Base-by-base conservation (phyloP, 2,329 filamentous ascomycete genomes). In the Pezizomycotina sp. region DNA sequence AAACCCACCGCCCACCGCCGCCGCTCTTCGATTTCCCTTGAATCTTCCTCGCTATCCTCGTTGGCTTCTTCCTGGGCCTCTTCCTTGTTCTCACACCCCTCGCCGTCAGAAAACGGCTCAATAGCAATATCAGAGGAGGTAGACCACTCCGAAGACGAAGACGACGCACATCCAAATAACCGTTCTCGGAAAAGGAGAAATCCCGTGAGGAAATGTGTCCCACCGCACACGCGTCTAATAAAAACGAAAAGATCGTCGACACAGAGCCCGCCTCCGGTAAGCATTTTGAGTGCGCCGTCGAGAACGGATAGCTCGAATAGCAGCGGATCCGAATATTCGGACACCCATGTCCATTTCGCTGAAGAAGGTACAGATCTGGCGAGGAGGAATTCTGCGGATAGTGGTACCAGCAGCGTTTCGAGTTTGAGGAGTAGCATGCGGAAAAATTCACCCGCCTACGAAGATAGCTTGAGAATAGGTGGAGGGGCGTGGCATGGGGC, bases 181-280 rank as follows among this genome's bases (percentile, higher is more conserved):
- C 41, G 41, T 12, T 39, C 41, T n/a, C 34, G 41, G n/a, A n/a
- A n/a, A 24, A 39, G 36, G 22, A 34, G 41, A 18, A 37, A 37
- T 20, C 14, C 41, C 21, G 41, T 37, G 21, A 28, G 41, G 15
- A 32, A 34, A 22, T 29, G 28, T 19, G 41, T 39, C 9, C 41
- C 41, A 10, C 41, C 41, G 16, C 41, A 39, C 20, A 36, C 41
- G 4, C 29, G 41, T 30, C 39, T 44, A 34, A 12, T 31, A 28
- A 44, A 44, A 44, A 27, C 30, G 7, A 24, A 24, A 8, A 24
- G 22, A 10, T 32, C 41, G 13, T 21, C 28, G 10, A 29, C 36
- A 6, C 18, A 31, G 13, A 44, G 28, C n/a, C 41, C 41, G 6
- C 36, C 41, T n/a, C n/a, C n/a, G n/a, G n/a, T n/a, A n/a, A n/a